Evolutionary conservation across 257 asterid species (phyloP).

Genomic region (Fraxinus quadrangulata): DNA sequence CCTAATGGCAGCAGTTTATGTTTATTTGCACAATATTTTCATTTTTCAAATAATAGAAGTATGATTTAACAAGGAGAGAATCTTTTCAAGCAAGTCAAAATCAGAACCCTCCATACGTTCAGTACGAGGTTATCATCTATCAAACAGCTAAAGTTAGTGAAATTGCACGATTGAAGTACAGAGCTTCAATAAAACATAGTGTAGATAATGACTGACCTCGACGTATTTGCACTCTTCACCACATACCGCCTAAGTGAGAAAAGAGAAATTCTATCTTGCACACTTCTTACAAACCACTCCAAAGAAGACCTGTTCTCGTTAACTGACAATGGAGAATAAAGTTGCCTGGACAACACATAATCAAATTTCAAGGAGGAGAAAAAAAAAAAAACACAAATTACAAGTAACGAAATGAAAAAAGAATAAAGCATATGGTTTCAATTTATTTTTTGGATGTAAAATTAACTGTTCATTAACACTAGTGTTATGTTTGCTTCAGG

Average conservation of each 20-base stretch:
- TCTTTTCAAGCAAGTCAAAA: neutral
- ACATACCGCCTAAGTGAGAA: conserved; percentile 65
- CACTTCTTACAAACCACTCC: conserved; percentile 80
- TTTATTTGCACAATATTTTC: neutral
- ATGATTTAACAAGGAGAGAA: neutral
- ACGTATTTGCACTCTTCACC: conserved; percentile 60
- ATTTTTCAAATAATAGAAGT: no score
- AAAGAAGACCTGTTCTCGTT: conserved; percentile 50
- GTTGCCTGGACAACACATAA: conserved; percentile 47
- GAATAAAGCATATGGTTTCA: neutral
- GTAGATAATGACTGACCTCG: conserved; percentile 55
- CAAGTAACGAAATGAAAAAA: neutral
- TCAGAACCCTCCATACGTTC: neutral
- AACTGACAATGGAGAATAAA: conserved; percentile 39
- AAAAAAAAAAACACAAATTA: neutral
- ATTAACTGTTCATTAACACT: neutral
- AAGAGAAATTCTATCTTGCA: conserved; percentile 73
- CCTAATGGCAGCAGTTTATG: neutral
- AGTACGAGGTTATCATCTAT: neutral
- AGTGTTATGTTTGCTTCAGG: neutral
- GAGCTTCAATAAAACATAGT: conserved; percentile 11
- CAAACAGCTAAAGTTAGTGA: conserved; percentile 1
- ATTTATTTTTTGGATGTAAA: conserved; percentile 2
- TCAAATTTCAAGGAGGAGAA: conserved; percentile 14
- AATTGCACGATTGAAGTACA: neutral